Conservation (phyloP, 2,329 filamentous ascomycete species). For the Alternaria sp. region DNA sequence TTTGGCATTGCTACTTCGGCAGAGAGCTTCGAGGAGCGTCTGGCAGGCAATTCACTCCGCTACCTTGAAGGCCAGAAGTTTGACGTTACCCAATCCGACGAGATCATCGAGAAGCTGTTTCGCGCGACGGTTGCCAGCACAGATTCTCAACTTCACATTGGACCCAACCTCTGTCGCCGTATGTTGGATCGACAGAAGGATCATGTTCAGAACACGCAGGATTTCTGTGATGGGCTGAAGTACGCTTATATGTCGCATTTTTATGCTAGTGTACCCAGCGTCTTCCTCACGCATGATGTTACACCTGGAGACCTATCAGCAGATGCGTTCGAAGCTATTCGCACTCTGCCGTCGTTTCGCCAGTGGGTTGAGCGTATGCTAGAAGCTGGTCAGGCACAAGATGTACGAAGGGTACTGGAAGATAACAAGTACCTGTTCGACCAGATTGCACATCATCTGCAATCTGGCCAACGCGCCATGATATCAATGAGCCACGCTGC, state of each 20-base stretch:
- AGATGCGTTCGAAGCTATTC: conserved; percentile 71
- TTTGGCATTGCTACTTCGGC: conserved; percentile 84
- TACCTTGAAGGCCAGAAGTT: conserved; percentile 75
- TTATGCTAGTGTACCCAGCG: conserved; percentile 76
- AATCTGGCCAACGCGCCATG: conserved; percentile 50
- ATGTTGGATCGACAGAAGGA: conserved; percentile 76
- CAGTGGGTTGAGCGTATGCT: conserved; percentile 50
- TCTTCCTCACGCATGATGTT: conserved; percentile 60
- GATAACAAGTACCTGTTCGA: conserved; percentile 63
- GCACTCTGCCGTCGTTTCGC: conserved; percentile 71
- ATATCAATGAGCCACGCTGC: conserved; percentile 49
- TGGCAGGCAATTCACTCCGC: conserved; percentile 72
- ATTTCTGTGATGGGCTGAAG: conserved; percentile 72
- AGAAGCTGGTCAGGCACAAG: conserved; percentile 45
- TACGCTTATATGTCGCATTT: conserved; percentile 89
- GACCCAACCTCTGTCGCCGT: conserved; percentile 66
- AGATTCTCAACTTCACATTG: conserved; percentile 66
- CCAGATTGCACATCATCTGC: conserved; percentile 47
- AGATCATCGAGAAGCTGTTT: conserved; percentile 76
- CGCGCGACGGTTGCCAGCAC: conserved; percentile 66
- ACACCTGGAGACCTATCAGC: conserved; percentile 55
- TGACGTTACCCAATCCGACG: conserved; percentile 74
- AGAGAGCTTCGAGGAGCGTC: conserved; percentile 76
- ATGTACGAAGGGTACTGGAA: conserved; percentile 64
- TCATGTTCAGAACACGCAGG: conserved; percentile 77